Percentiles rank a stretch among this genome's conserved stretches.
These are phyloP conservation scores for Coprinellus aureogranulatus DNA, from an alignment of 768 basidiomycete genomes.

Conservation along the genomic window DNA sequence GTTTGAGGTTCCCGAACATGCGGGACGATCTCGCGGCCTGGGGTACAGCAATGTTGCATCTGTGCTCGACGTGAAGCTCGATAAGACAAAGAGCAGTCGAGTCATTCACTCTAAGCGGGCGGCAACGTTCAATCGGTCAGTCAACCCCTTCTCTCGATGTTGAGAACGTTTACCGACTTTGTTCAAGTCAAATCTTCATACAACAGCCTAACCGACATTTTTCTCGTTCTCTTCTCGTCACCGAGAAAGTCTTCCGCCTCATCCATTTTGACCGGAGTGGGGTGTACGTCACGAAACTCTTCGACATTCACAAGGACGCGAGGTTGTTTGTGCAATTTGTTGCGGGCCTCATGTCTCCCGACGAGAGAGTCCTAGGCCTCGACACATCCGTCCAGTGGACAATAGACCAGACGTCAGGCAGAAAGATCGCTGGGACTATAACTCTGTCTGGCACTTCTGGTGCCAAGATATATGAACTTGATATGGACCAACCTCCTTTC, in stretches of 20 bases:
- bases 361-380: neutral
- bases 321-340: neutral
- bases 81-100: neutral
- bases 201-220: neutral
- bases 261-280: neutral
- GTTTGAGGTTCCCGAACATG: neutral
- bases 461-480: neutral
- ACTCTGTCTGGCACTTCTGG: neutral
- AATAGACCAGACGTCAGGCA: no score
- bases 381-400: neutral
- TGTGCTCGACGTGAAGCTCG: neutral
- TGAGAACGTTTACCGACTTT: neutral
- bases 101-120: neutral
- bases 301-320: neutral
- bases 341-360: neutral
- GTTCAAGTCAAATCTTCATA: conserved; percentile 15
- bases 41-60: neutral
- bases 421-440: no score
- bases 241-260: neutral
- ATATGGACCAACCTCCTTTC: neutral
- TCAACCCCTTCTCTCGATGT: neutral
- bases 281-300: neutral
- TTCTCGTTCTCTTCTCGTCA: neutral
- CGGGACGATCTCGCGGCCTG: neutral
- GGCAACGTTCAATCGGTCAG: neutral